Evolutionary conservation across 1,284 basidiomycete genomes (phyloP), one percentile per base, ranked within the genome.

Genomic region (Apiotrichum porosum): DNA sequence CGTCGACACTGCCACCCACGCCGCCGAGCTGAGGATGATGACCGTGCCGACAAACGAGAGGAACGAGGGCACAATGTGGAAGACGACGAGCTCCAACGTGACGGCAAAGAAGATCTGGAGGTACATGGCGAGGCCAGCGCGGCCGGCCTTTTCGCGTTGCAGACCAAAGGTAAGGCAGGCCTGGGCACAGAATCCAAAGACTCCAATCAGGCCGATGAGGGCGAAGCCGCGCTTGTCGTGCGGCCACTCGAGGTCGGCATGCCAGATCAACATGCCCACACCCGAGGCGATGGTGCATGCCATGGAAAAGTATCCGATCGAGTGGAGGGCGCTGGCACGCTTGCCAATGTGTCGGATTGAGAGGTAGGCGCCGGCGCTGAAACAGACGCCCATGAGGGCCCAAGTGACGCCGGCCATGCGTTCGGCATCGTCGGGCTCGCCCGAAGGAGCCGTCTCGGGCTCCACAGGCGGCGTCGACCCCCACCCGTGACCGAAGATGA

Each of bases 261-360:
- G 36, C 17, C 21, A 37, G 31, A 28, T 54, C 19, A 36, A 21
- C 21, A 18, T 8, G 13, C n/a, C 15, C 42, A 26, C 34, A 13
- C 4, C 14, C 34, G 24, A 40, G 9, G 2, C 78, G 33, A 85
- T 66, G 3, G 83, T 77, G 51, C 81, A 83, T 59, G 81, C 78
- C 22, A 78, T 69, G 0, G 85, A 81, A 61, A 86, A 88, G 49
- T 79, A 83, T 3, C 78, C 76, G 54, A 88, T 77, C n/a, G 80
- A 78, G 63, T 90, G 86, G 46, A 88, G 71, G 0, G 85, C 77
- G 58, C 86, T 83, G 4, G 85, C 85, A 0, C 82, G 78, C 52
- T 79, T 82, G 2, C 86, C 86, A 24, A 88, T 84, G 8, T 80
- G 81, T 4, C 85, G 79, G 31, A 89, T 80, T 0, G 80, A 74